These are phyloP conservation scores for Aureobasidium lini DNA, from an alignment of 2,329 filamentous ascomycete species.

Conservation along the genomic window DNA sequence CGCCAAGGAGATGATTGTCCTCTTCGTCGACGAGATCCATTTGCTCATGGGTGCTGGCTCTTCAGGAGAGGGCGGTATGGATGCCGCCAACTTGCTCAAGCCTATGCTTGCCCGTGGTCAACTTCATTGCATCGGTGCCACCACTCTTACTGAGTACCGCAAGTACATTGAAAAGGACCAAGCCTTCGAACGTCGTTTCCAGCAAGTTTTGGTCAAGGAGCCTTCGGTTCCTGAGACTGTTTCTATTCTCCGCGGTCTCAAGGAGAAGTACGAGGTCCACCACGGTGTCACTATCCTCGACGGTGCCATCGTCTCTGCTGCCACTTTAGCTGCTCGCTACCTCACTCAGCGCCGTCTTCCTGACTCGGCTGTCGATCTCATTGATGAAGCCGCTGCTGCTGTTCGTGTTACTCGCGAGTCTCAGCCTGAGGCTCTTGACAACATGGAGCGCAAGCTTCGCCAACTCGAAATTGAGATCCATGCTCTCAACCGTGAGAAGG, in stretches of 20 bases:
- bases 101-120: conserved; percentile 96
- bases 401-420: conserved; percentile 93
- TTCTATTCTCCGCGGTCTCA: conserved; percentile 95
- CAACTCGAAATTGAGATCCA: conserved; percentile 98
- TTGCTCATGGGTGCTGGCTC: conserved; percentile 95
- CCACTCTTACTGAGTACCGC: conserved; percentile 87
- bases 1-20: conserved; percentile 90
- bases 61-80: conserved; percentile 95
- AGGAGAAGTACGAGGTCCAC: conserved; percentile 96
- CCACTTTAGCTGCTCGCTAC: conserved; percentile 88
- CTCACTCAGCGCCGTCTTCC: conserved; percentile 84
- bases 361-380: conserved; percentile 91
- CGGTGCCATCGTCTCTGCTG: conserved; percentile 81
- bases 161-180: conserved; percentile 99
- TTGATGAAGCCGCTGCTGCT: conserved; percentile 95
- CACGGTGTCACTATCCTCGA: conserved; percentile 97
- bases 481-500: conserved; percentile 85
- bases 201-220: conserved; percentile 96
- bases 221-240: conserved; percentile 82
- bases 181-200: conserved; percentile 96
- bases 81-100: conserved; percentile 94
- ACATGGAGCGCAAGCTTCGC: conserved; percentile 78
- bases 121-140: conserved; percentile 95
- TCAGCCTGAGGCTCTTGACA: conserved; percentile 91
- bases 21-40: conserved; percentile 98